Evolutionary conservation across 352 stramenopile genomes (phyloP), one percentile per base, ranked within the genome.

Genomic region (Globisporangium sylvaticum): DNA sequence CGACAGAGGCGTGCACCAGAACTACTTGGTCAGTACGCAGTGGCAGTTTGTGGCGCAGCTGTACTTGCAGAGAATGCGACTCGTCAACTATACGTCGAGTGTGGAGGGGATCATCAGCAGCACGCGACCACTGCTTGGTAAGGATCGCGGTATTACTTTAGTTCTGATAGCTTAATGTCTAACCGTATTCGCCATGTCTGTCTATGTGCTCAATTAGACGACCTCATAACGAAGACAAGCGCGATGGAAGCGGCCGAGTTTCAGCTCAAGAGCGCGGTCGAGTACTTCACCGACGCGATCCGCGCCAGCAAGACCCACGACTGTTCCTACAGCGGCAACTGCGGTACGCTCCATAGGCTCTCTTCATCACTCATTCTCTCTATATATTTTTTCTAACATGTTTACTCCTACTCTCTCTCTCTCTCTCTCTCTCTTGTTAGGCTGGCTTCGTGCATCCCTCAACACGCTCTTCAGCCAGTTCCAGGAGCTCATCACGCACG

Each of bases 241-340:
- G 69, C 72, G 15, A 79, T 93, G 71, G 83, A 90, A 56, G 65
- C 65, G 6, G 79, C 81, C 0, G 82, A 91, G 64, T 90, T 88
- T 31, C 59, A 68, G 14, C 69, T 93, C 57, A 89, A 93, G 56
- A 66, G 68, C 2, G 59, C 76, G 0, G 73, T 90, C 32, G 80
- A 91, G 66, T 88, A 83, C 62, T 80, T 83, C 62, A 90, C 78
- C 0, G 71, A 84, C 27, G 67, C 67, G 3, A 76, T 91, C 7
- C 81, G 80, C 4, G 46, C 60, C 1, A 77, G 74, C 70, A 91
- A 87, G 54, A 79, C 90, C 25, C 62, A 67, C 20, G 83, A 93
- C 65, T 93, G 83, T 60, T 64, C 74, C 9, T 88, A 78, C 63
- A 70, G 80, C 48, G 72, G 62, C 24, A 88, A 89, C 66, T 91